Base-by-base conservation (phyloP, 495 filamentous ascomycete genomes). In the Trichoderma parareesei region DNA sequence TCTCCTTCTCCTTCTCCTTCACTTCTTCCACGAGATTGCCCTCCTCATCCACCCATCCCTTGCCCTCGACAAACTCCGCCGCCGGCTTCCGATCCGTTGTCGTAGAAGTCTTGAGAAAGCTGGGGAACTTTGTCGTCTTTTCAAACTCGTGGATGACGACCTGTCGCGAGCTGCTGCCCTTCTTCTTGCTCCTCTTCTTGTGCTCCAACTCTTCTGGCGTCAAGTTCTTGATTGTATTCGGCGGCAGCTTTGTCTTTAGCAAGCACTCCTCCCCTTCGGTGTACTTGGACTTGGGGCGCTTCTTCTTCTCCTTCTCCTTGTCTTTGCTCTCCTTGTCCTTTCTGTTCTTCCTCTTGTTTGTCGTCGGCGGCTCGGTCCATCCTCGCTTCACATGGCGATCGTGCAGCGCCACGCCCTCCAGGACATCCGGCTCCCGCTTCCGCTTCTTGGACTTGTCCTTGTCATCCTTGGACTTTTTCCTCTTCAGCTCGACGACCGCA, bases 11-110 rank as follows among this genome's bases (percentile, higher is more conserved):
- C 69, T 65, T 61, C 67, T 70, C 70, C 48, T 73, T 78, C 18
- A 76, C 74, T 5, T 71, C 68, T 61, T 97, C 88, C 10, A 94
- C 85, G 27, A 97, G 70, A 62, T 87, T 85, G 2, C 92, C 94
- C 18, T 85, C 77, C 68, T 85, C 84, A 71, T 97, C 90, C 4
- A 96, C 80, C 94, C 94, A 97, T 0, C 94, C 93, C 68, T 90
- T 90, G 16, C 87, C 91, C 38, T 97, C 86, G 18, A 89, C 76
- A 71, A 82, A 92, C 63, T 85, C 82, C 4, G 72, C 74, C 2
- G 78, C 71, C 16, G 70, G 73, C 4, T 73, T 65, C 16, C 67
- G 74, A 7, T 65, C 69, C 66, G 65, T 73, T 11, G 67, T 73
- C 49, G 49, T 70, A 68, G 66, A 79, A 0, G 75, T 73, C 67